Evolutionary conservation across 306 rosid species (phyloP).

Genomic region (Vachellia pachyceras): DNA sequence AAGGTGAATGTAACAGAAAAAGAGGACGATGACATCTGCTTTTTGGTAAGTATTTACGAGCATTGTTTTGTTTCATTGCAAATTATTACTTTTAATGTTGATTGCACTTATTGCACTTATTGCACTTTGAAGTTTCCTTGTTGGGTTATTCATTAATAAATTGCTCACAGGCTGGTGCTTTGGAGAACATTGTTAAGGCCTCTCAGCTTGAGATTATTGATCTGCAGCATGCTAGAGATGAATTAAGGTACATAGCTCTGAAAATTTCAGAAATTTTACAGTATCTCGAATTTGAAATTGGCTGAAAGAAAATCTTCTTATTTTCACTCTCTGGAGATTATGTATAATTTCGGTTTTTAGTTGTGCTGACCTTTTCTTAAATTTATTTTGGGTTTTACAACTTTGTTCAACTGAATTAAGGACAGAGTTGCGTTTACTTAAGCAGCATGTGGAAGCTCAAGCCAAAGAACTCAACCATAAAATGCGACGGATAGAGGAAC

Average conservation of each 20-base stretch:
- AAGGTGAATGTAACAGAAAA: slow-evolving; percentile 46
- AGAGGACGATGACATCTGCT: slow-evolving; percentile 79
- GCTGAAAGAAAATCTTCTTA: background rate
- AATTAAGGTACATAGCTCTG: slow-evolving; percentile 62
- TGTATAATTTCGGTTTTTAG: slow-evolving; percentile 12
- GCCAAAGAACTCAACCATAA: slow-evolving; percentile 78
- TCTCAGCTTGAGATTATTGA: slow-evolving; percentile 97
- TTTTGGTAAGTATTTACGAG: slow-evolving; percentile 56
- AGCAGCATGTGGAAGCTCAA: slow-evolving; percentile 85
- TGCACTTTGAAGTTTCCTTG: slow-evolving; percentile 21
- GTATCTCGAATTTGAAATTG: background rate
- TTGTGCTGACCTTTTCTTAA: slow-evolving; percentile 50
- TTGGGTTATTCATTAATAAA: slow-evolving; percentile 36
- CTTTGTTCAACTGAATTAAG: slow-evolving; percentile 66
- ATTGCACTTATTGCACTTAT: no score
- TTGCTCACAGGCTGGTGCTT: slow-evolving; percentile 78
- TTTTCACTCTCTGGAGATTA: background rate
- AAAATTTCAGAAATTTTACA: background rate
- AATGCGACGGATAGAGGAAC: slow-evolving; percentile 78
- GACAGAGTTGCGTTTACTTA: slow-evolving; percentile 90
- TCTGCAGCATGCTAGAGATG: slow-evolving; percentile 72
- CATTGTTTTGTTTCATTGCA: background rate
- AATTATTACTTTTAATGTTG: slow-evolving; percentile 19
- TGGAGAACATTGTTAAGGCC: slow-evolving; percentile 89
- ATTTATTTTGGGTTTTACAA: slow-evolving; percentile 30